These are phyloP conservation scores for Coemansia sp. DNA, from an alignment of 192 early-diverging fungal genomes.

Conservation along the genomic window DNA sequence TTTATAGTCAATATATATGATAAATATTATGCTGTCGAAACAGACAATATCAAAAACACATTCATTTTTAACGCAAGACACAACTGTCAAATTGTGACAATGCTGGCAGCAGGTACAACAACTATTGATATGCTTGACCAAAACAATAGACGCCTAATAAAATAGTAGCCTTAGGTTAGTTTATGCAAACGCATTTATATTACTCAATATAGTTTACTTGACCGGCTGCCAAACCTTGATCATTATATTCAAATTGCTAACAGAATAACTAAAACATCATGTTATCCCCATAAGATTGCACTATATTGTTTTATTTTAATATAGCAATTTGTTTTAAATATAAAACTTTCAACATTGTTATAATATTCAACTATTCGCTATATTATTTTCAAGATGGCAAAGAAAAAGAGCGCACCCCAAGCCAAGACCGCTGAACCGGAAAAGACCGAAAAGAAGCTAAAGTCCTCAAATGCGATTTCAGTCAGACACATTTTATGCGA, in stretches of 20 bases:
- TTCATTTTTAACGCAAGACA: neutral
- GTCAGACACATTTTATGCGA: constrained; percentile 85
- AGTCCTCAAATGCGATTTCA: constrained; percentile 63
- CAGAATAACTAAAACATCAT: too few species aligned
- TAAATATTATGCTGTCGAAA: constrained; percentile 1
- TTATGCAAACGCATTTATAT: too few species aligned
- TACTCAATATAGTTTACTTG: too few species aligned
- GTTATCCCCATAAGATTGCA: too few species aligned
- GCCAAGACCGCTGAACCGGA: constrained; percentile 13
- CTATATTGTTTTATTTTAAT: too few species aligned
- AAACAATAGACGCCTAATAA: neutral
- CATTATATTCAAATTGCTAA: too few species aligned
- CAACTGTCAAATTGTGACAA: neutral
- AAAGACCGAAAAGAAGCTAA: constrained; percentile 56
- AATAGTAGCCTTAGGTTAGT: neutral
- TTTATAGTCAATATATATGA: neutral
- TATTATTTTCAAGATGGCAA: constrained; percentile 14
- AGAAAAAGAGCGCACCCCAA: constrained; percentile 16
- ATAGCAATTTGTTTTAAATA: too few species aligned
- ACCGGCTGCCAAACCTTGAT: too few species aligned
- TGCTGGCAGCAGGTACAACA: neutral
- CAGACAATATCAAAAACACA: neutral
- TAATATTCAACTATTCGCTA: too few species aligned
- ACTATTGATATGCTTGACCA: neutral
- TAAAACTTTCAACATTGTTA: too few species aligned